Percentiles rank a stretch among this genome's conserved stretches.
These are phyloP conservation scores for Fusarium xylarioides DNA, from an alignment of 2,329 filamentous ascomycete species.

Conservation along the genomic window DNA sequence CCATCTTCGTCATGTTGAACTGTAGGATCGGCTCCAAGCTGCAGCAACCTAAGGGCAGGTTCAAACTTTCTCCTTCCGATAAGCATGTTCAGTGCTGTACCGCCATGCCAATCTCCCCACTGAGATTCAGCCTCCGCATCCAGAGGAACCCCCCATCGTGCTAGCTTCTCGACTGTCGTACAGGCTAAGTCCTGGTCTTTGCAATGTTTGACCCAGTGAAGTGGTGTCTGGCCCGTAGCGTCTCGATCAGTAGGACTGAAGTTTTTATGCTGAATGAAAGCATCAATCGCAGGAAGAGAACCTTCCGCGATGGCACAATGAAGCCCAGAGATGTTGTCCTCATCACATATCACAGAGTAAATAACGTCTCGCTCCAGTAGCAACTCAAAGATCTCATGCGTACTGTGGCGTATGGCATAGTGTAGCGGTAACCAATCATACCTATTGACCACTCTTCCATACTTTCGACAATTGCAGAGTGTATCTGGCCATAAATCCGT, in stretches of 20 bases:
- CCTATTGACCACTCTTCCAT: too few species aligned
- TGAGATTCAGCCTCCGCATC: neutral
- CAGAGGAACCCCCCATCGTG: neutral
- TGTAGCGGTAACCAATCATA: neutral
- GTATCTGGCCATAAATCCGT: neutral
- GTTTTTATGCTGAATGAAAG: accelerated
- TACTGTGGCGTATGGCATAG: neutral
- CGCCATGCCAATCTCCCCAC: neutral
- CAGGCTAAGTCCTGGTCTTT: neutral
- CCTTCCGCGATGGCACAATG: neutral
- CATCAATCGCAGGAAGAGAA: neutral
- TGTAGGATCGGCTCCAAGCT: neutral
- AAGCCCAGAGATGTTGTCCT: neutral
- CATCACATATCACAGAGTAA: neutral
- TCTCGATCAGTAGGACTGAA: neutral
- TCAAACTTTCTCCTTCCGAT: neutral
- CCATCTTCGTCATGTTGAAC: neutral
- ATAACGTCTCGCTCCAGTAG: neutral
- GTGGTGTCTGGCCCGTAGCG: accelerated
- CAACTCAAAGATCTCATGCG: neutral
- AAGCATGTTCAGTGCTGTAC: neutral
- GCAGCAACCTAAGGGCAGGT: accelerated
- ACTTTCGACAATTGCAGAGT: neutral
- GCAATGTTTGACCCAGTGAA: neutral
- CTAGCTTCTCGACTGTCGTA: neutral